These are phyloP conservation scores for Fusarium hainanense DNA, from an alignment of 2,329 filamentous ascomycete species.

Conservation along the genomic window DNA sequence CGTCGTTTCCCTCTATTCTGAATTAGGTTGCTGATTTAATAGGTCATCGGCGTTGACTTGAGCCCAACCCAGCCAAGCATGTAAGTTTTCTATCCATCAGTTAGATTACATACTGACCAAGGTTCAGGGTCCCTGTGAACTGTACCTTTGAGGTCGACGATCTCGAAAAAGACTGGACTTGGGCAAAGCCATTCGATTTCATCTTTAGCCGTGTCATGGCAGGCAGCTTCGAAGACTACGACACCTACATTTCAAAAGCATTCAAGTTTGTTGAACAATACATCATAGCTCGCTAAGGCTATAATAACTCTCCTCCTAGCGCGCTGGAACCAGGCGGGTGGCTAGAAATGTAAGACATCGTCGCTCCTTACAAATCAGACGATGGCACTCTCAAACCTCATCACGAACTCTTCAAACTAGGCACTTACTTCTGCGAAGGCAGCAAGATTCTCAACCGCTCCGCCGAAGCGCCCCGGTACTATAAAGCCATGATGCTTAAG, in stretches of 20 bases:
- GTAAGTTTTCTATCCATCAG: neutral
- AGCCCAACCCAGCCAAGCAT: slow-evolving; percentile 16
- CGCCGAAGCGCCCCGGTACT: neutral
- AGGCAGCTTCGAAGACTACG: neutral
- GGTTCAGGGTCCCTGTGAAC: neutral
- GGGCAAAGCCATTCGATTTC: neutral
- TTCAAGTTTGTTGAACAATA: neutral
- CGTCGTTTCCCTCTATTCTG: too few relatives aligned
- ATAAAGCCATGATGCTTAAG: neutral
- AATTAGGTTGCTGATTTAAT: neutral
- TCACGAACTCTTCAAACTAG: neutral
- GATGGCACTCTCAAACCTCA: neutral
- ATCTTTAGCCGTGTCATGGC: neutral
- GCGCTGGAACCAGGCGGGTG: neutral
- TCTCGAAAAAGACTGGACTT: slow-evolving; percentile 21
- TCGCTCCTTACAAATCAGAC: neutral
- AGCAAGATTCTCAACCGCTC: neutral
- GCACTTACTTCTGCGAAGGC: neutral
- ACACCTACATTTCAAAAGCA: neutral
- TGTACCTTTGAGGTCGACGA: slow-evolving; percentile 16
- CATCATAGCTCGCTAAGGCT: too few relatives aligned
- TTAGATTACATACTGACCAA: neutral
- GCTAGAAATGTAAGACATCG: slow-evolving; percentile 1
- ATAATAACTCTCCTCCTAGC: neutral
- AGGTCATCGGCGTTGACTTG: slow-evolving; percentile 21